Evolutionary conservation across 306 rosid genomes (phyloP), one percentile per base, ranked within the genome.

Genomic region (Alnus glutinosa): DNA sequence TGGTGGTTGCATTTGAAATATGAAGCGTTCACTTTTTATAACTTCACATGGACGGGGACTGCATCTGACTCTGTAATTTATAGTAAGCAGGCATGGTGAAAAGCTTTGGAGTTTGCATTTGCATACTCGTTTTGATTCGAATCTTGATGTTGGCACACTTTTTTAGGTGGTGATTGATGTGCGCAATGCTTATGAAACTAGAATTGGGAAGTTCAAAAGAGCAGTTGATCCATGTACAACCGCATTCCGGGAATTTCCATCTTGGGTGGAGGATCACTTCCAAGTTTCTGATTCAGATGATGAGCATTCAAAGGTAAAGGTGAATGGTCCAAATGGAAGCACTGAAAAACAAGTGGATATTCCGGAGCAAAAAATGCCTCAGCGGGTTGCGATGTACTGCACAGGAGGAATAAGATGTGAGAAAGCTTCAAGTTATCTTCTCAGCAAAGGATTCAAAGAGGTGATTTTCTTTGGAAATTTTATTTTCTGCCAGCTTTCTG

Each of bases 391-490:
- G 63, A 95, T 95, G 98, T 95, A 92, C 86, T 95, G 98, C 88
- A 95, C 98, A 0, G 98, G 98, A 82, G 98, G 98, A 71, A 95
- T 95, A 77, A 90, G 98, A 70, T 95, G 98, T 74, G 98, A 95
- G 88, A 95, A 95, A 89, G 98, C 98, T 77, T 80, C 98, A 54
- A 95, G 98, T 84, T 87, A 87, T 71, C 97, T 95, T 68, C 98
- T 95, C 69, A 83, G 88, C 75, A 84, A 90, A 86, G 98, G 98
- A 85, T 95, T 95, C 74, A 78, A 91, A 84, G 98, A 95, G 98
- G 98, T 91, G 75, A 86, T 59, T 80, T 54, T 70, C 67, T 54
- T 68, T 18, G 73, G 42, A 54, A 71, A 62, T n/a, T 72, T 32
- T 77, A 48, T 57, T 73, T 37, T 44, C n/a, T 55, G 39, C 74